phyloP scores from a whole-genome alignment of 345 rosid species.

The Murraya koenigii region DNA sequence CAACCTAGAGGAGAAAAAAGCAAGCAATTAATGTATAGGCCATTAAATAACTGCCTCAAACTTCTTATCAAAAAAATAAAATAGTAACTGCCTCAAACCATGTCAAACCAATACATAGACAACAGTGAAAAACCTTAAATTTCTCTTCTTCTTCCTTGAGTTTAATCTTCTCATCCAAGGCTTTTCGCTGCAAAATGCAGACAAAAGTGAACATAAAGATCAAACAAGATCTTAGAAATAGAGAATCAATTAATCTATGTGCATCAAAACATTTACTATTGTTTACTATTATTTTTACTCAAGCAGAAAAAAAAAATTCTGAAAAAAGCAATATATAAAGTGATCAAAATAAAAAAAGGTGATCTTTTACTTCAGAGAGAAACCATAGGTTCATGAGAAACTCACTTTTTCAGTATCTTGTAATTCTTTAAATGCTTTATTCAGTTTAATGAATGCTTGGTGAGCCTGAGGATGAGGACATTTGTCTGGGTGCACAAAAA shows the following conservation, averaged over 20 bases:
- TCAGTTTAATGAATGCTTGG: constrained; percentile 76
- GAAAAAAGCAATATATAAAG: neutral
- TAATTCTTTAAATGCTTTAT: constrained; percentile 85
- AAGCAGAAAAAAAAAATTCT: neutral
- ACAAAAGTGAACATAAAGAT: neutral
- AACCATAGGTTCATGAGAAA: neutral
- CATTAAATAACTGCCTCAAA: constrained; percentile 9
- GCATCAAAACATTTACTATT: neutral
- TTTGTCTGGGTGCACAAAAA: constrained; percentile 93
- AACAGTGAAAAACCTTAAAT: constrained; percentile 61
- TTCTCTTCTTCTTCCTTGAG: constrained; percentile 81
- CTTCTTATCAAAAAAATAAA: neutral
- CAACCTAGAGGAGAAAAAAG: constrained; percentile 45
- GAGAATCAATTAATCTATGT: neutral
- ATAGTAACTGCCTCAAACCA: constrained; percentile 9
- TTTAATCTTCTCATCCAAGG: constrained; percentile 86
- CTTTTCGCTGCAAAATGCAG: constrained; percentile 59
- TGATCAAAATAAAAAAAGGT: neutral
- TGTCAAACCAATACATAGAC: neutral
- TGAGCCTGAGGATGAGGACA: constrained; percentile 97
- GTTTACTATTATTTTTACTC: neutral
- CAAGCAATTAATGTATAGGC: neutral
- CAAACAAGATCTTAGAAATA: neutral
- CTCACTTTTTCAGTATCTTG: constrained; percentile 94
- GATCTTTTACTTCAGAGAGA: neutral